phyloP scores from a whole-genome alignment of 2,329 filamentous ascomycete genomes.

The Fusarium sp. region DNA sequence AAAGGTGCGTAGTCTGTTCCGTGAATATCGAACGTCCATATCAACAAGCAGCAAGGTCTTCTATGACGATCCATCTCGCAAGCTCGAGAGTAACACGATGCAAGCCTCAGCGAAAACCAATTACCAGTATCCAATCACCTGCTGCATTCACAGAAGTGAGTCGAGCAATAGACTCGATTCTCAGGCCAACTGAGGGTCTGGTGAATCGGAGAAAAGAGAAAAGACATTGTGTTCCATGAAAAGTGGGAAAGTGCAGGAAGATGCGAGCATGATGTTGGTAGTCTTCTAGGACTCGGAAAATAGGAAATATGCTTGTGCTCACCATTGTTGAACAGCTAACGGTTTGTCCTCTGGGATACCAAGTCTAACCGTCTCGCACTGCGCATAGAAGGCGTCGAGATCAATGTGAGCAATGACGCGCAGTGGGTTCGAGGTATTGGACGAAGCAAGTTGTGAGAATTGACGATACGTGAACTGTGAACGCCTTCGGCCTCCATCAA shows the following conservation, averaged over 20 bases:
- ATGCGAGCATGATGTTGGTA: not conserved
- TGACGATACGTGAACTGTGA: slow-evolving; percentile 90
- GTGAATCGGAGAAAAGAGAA: not conserved
- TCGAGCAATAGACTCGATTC: slow-evolving; percentile 8
- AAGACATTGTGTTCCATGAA: not conserved
- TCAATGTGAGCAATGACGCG: slow-evolving; percentile 93
- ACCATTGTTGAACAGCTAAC: slow-evolving; percentile 94
- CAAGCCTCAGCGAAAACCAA: slow-evolving; percentile 16
- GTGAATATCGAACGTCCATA: not conserved
- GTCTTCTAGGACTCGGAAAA: not conserved
- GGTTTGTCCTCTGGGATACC: slow-evolving; percentile 80
- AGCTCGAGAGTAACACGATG: slow-evolving; percentile 18
- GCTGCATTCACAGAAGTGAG: not conserved
- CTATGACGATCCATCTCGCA: not conserved
- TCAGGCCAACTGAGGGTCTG: not conserved
- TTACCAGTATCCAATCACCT: slow-evolving; percentile 8
- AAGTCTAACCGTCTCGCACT: slow-evolving; percentile 93
- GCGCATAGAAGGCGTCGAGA: slow-evolving; percentile 96
- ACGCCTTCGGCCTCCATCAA: slow-evolving; percentile 48
- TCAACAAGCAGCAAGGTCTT: not conserved
- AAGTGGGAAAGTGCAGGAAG: not conserved
- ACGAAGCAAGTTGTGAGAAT: slow-evolving; percentile 79
- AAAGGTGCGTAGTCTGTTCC: not conserved
- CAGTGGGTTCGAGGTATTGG: slow-evolving; percentile 78
- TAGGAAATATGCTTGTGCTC: slow-evolving; percentile 39